phyloP scores from a whole-genome alignment of 2,329 filamentous ascomycete species.

The Paecilomyces dactylethromorphus region DNA sequence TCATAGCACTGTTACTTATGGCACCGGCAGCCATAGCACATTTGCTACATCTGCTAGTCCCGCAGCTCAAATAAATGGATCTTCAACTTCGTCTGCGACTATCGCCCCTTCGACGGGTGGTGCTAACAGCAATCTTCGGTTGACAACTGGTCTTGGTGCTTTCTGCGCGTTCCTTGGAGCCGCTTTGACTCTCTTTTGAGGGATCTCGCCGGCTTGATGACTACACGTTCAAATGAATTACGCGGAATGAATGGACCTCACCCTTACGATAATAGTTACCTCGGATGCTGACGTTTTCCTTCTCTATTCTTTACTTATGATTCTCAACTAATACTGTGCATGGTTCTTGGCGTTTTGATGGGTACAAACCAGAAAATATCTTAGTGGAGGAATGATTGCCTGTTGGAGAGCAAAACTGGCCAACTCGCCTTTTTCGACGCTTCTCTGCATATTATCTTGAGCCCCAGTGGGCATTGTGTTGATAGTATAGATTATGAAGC shows the following conservation, averaged over 20 bases:
- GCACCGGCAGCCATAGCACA: slow-evolving; percentile 2
- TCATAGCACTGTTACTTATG: neutral
- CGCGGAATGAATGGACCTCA: neutral
- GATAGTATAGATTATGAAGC: neutral
- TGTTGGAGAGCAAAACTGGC: neutral
- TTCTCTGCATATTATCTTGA: neutral
- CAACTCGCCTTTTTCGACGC: neutral
- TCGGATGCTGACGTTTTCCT: neutral
- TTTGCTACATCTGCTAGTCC: slow-evolving; percentile 3
- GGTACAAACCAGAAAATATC: neutral
- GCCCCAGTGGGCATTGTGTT: neutral
- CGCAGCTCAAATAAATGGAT: slow-evolving; percentile 1
- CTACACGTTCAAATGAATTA: neutral
- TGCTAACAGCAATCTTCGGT: slow-evolving; percentile 9
- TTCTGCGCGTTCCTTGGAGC: slow-evolving; percentile 18
- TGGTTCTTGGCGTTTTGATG: neutral
- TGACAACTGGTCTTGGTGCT: slow-evolving; percentile 9
- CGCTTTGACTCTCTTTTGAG: slow-evolving; percentile 14
- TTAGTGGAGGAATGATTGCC: neutral
- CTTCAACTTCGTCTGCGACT: slow-evolving; percentile 4
- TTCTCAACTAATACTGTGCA: neutral
- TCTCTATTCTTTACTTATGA: neutral
- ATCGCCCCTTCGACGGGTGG: slow-evolving; percentile 13
- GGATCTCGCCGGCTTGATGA: neutral
- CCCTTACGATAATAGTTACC: neutral